These are phyloP conservation scores for Casuarina glauca DNA, from an alignment of 306 rosid genomes.

Conservation along the genomic window DNA sequence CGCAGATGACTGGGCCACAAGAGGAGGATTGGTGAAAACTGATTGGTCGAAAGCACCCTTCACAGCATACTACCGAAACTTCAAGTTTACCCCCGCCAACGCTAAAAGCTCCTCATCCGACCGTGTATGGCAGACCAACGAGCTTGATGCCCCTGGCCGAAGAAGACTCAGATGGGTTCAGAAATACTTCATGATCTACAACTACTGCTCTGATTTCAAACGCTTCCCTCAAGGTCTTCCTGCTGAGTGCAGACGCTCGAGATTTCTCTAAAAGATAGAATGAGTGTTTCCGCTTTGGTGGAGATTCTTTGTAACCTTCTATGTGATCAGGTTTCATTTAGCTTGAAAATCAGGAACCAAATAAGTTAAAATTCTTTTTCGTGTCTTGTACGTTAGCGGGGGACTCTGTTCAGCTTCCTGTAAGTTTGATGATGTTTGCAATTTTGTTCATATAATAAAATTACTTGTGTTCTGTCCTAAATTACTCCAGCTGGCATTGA, in stretches of 20 bases:
- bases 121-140: conserved; percentile 44
- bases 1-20: conserved; percentile 82
- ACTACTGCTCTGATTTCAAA: conserved; percentile 71
- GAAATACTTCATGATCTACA: conserved; percentile 82
- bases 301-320: conserved; percentile 6
- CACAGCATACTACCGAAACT: conserved; percentile 77
- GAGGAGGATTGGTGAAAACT: conserved; percentile 81
- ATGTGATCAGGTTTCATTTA: not conserved
- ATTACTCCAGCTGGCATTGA: not conserved
- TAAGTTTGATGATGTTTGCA: not conserved
- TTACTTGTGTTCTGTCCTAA: not conserved
- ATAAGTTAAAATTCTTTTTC: conserved; percentile 1
- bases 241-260: conserved; percentile 52
- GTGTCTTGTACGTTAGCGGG: not conserved
- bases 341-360: conserved; percentile 2
- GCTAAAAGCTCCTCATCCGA: conserved; percentile 41
- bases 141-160: conserved; percentile 64
- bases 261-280: conserved; percentile 15
- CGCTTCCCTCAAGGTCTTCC: conserved; percentile 77
- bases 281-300: not conserved
- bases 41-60: conserved; percentile 90
- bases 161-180: conserved; percentile 88
- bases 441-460: not conserved
- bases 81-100: conserved; percentile 43
- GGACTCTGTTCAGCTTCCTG: not conserved